Evolutionary conservation across 2,329 filamentous ascomycete species (phyloP), one percentile per base, ranked within the genome.

Genomic region (Clonostachys solani): DNA sequence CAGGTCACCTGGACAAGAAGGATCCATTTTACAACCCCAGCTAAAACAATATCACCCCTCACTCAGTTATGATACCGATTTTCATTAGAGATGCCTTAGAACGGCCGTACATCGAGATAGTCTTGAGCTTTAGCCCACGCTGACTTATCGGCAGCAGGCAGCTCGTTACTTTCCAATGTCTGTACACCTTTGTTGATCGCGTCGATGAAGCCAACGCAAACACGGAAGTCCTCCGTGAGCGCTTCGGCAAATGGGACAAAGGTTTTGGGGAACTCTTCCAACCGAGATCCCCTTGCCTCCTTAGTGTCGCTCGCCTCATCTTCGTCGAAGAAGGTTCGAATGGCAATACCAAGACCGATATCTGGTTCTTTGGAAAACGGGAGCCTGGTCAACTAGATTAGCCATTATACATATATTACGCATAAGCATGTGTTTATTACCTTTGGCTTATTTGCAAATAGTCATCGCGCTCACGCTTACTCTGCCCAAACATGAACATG

Each of bases 401-500:
- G 23, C 23, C 23, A 29, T 41, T 58, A 45, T 37, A 42, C 35
- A 45, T 37, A 16, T 23, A 19, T 40, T 42, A 56, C 54, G 63
- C 49, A 23, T 45, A 40, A 45, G 40, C 23, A 44, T 52, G 42
- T 23, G 19, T 15, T 29, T 17, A 80, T 60, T 75, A 92, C 89
- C 80, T 81, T 54, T 88, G 79, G 54, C 84, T 84, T 49, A 97
- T 75, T 42, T 86, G 78, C 47, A 83, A 67, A 50, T 82, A 79
- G 60, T 89, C 85, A 12, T 79, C 73, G 47, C 83, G 76, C 49
- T 86, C 80, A 37, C 92, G 81, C 49, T 87, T 78, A 17, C 85
- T 87, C 58, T 95, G 89, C 7, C 84, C 89, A 56, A 85, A 84
- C 58, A 96, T 75, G 55, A 96, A 84, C 72, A 96, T 81, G 33